Conservation (phyloP, 306 rosid genomes). For the Sicyos baderoa region DNA sequence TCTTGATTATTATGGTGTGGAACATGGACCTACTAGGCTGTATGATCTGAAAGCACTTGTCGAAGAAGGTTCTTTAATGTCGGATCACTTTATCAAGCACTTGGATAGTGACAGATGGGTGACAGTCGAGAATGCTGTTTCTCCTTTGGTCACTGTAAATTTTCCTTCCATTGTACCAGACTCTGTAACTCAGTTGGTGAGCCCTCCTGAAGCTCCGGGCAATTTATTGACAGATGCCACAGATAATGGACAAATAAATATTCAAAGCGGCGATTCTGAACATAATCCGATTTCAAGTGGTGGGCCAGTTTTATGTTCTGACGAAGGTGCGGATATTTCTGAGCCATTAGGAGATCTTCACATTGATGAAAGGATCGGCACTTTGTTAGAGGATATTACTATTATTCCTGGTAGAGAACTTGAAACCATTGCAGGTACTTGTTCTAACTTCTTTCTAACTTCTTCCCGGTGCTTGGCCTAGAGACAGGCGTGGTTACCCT, state of each 20-base stretch:
- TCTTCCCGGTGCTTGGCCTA: slow-evolving; percentile 10
- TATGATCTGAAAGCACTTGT: slow-evolving; percentile 75
- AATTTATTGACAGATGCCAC: slow-evolving; percentile 63
- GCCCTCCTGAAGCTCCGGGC: slow-evolving; percentile 96
- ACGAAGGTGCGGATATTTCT: slow-evolving; percentile 27
- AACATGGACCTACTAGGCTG: slow-evolving; percentile 73
- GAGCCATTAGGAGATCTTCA: slow-evolving; percentile 47
- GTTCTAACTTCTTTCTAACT: slow-evolving; percentile 15
- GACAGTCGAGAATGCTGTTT: slow-evolving; percentile 89
- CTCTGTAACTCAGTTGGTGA: slow-evolving; percentile 66
- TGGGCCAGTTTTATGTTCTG: slow-evolving; percentile 31
- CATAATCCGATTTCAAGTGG: slow-evolving; percentile 34
- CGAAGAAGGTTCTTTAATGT: slow-evolving; percentile 69
- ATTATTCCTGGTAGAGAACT: slow-evolving; percentile 83
- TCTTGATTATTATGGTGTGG: slow-evolving; percentile 73
- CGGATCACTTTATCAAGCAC: slow-evolving; percentile 92
- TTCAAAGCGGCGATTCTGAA: slow-evolving; percentile 31
- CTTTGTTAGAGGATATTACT: slow-evolving; percentile 59
- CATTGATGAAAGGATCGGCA: slow-evolving; percentile 77
- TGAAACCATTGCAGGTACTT: slow-evolving; percentile 66
- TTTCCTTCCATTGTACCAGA: slow-evolving; percentile 67
- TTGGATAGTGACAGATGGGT: slow-evolving; percentile 85
- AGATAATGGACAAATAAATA: slow-evolving; percentile 42
- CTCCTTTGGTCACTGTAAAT: slow-evolving; percentile 56
- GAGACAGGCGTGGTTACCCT: too few relatives aligned